Percentiles rank a stretch among this genome's conserved stretches.
Evolutionary conservation across 2,329 filamentous ascomycete genomes (phyloP).

Genomic region (Didymellaceae sp.): DNA sequence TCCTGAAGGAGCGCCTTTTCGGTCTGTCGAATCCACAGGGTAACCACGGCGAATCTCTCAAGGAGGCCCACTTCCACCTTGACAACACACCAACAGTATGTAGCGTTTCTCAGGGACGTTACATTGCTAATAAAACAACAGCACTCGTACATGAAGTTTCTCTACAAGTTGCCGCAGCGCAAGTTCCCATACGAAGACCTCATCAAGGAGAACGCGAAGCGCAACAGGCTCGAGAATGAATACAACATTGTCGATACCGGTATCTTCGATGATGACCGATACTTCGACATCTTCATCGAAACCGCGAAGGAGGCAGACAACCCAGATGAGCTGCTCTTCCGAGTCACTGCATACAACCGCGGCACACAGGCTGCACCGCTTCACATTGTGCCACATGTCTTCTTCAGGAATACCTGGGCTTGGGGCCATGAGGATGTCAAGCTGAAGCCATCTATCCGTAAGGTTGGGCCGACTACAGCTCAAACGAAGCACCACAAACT

Average conservation of each 20-base stretch:
- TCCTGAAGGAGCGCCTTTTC: conserved; percentile 93
- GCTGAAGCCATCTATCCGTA: conserved; percentile 79
- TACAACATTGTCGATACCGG: conserved; percentile 93
- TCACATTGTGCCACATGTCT: conserved; percentile 92
- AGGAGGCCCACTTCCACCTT: conserved; percentile 94
- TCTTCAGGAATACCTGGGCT: conserved; percentile 97
- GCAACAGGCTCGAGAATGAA: conserved; percentile 78
- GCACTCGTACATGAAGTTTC: conserved; percentile 99
- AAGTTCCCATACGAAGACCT: conserved; percentile 92
- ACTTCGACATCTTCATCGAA: conserved; percentile 98
- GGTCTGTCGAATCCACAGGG: conserved; percentile 95
- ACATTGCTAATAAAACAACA: conserved; percentile 50
- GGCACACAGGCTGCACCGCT: conserved; percentile 88
- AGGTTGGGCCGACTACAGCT: conserved; percentile 69
- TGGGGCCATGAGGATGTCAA: conserved; percentile 82
- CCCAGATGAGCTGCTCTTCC: conserved; percentile 88
- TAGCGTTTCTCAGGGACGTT: conserved; percentile 46
- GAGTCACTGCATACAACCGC: conserved; percentile 94
- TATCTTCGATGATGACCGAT: conserved; percentile 84
- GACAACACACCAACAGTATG: conserved; percentile 83
- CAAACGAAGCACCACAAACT: conserved; percentile 81
- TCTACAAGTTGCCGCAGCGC: conserved; percentile 95
- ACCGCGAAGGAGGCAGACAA: conserved; percentile 94
- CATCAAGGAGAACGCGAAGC: conserved; percentile 79
- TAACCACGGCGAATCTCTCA: conserved; percentile 96